Percentiles rank a stretch among this genome's conserved stretches.
Conservation (phyloP, 2,329 filamentous ascomycete species). For the Tolypocladium album region DNA sequence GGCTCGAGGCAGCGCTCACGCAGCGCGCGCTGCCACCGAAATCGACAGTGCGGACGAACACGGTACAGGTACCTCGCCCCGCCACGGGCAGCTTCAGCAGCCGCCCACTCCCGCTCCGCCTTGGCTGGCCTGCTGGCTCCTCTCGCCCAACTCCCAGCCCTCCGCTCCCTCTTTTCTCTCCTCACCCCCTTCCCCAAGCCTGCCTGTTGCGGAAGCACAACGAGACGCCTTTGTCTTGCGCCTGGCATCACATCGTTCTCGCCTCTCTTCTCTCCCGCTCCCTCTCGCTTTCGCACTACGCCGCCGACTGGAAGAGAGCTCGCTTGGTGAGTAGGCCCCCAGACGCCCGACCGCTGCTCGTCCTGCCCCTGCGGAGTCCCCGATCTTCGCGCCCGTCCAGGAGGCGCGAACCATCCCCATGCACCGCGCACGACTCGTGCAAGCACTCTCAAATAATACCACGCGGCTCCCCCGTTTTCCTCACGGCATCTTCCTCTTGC, state of each 20-base stretch:
- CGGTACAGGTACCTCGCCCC: neutral
- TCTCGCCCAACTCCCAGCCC: neutral
- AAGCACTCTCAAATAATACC: neutral
- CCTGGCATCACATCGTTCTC: neutral
- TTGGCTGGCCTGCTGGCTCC: neutral
- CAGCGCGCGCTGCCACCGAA: neutral
- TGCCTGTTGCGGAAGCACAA: neutral
- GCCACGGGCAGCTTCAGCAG: neutral
- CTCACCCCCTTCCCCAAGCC: neutral
- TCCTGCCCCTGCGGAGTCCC: neutral
- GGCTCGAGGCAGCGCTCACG: neutral
- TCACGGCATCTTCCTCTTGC: neutral
- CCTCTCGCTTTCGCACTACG: neutral
- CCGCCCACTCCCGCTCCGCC: neutral
- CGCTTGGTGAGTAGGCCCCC: neutral
- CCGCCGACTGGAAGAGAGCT: neutral
- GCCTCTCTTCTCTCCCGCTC: neutral
- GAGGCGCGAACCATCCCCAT: neutral
- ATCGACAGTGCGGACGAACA: neutral
- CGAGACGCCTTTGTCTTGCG: neutral
- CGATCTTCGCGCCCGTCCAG: neutral
- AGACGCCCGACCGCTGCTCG: neutral
- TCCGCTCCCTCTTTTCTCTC: slow-evolving; percentile 3
- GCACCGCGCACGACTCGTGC: neutral
- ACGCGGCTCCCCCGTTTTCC: neutral